These are phyloP conservation scores for Mucor circinelloides DNA, from an alignment of 371 early-diverging fungal genomes.

Conservation along the genomic window DNA sequence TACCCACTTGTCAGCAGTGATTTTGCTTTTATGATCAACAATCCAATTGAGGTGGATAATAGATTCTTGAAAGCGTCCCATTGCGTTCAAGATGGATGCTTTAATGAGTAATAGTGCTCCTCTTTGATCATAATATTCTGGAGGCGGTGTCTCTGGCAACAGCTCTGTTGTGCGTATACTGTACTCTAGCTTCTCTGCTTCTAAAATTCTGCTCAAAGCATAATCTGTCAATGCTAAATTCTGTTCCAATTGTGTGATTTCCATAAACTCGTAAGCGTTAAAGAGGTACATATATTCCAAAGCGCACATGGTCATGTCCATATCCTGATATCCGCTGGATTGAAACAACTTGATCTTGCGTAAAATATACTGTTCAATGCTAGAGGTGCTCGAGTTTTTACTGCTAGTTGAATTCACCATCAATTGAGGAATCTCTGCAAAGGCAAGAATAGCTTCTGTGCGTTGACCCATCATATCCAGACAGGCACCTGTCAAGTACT, in stretches of 20 bases:
- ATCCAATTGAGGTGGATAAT: constrained; percentile 62
- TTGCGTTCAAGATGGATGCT: constrained; percentile 40
- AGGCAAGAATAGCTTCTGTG: constrained; percentile 42
- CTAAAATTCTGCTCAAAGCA: constrained; percentile 38
- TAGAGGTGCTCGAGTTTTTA: constrained; percentile 39
- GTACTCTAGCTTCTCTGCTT: constrained; percentile 45
- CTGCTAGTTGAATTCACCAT: constrained; percentile 23
- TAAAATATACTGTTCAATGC: constrained; percentile 59
- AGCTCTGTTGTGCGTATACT: constrained; percentile 42
- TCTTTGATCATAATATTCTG: constrained; percentile 43
- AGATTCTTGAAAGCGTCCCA: constrained; percentile 37
- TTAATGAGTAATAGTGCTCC: constrained; percentile 43
- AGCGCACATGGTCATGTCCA: constrained; percentile 55
- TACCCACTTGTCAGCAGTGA: constrained; percentile 55
- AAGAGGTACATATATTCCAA: constrained; percentile 61
- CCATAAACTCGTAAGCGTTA: constrained; percentile 63
- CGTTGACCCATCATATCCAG: constrained; percentile 46
- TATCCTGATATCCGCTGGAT: constrained; percentile 51
- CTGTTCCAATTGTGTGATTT: constrained; percentile 33
- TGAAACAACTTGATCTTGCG: constrained; percentile 56
- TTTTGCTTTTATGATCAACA: constrained; percentile 51
- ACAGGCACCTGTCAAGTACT: constrained; percentile 55
- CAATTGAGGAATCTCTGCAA: constrained; percentile 34
- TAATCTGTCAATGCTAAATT: constrained; percentile 43
- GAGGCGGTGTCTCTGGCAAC: constrained; percentile 46